Percentiles rank a stretch among this genome's conserved stretches.
These are phyloP conservation scores for Barnettozyma salicaria DNA, from an alignment of 805 yeast species.

Conservation along the genomic window DNA sequence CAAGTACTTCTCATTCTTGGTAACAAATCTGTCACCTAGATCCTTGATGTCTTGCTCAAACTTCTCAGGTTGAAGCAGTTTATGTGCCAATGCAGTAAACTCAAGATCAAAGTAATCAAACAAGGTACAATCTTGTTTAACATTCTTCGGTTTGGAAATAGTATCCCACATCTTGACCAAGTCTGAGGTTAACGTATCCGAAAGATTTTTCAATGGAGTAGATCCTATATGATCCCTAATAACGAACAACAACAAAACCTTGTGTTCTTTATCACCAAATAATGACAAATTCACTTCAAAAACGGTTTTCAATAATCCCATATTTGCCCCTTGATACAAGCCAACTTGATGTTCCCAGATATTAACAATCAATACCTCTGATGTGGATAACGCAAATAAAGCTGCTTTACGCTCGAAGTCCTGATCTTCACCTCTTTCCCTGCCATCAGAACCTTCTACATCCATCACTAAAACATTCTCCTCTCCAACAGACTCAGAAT, in stretches of 20 bases:
- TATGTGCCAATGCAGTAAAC: slow-evolving; percentile 80
- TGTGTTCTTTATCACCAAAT: slow-evolving; percentile 60
- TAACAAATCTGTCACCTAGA: slow-evolving; percentile 59
- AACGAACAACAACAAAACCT: slow-evolving; percentile 74
- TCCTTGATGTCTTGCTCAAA: slow-evolving; percentile 54
- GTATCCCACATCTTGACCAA: slow-evolving; percentile 72
- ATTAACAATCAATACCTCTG: slow-evolving; percentile 85
- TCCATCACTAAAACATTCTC: slow-evolving; percentile 66
- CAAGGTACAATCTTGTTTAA: slow-evolving; percentile 44
- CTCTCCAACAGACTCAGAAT: slow-evolving; percentile 15
- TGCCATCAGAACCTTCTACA: slow-evolving; percentile 98
- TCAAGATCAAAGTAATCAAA: slow-evolving; percentile 79
- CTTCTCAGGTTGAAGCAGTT: slow-evolving; percentile 68
- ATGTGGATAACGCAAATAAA: slow-evolving; percentile 84
- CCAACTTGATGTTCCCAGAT: slow-evolving; percentile 98
- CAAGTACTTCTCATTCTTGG: slow-evolving; percentile 28
- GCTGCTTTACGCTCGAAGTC: slow-evolving; percentile 98
- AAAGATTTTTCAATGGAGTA: slow-evolving; percentile 71
- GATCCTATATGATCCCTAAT: slow-evolving; percentile 87
- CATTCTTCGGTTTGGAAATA: slow-evolving; percentile 65
- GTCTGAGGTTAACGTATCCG: slow-evolving; percentile 64
- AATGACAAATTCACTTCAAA: slow-evolving; percentile 89
- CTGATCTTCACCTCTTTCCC: slow-evolving; percentile 97
- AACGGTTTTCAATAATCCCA: slow-evolving; percentile 92
- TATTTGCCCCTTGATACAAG: slow-evolving; percentile 93